phyloP scores from a whole-genome alignment of 2,329 filamentous ascomycete species.

The Dissoconium aciculare region DNA sequence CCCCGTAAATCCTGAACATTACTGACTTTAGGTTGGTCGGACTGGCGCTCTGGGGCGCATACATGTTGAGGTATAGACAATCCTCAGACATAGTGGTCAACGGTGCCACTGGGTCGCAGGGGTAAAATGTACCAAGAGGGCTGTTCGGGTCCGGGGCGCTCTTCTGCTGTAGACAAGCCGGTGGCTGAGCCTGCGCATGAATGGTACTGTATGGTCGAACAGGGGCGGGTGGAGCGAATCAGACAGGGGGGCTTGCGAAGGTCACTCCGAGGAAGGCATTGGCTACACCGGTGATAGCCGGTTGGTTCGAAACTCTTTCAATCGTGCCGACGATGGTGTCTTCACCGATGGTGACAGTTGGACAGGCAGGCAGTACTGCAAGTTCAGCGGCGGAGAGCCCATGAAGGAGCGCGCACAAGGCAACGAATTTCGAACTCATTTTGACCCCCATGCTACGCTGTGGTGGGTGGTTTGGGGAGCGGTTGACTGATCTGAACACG shows the following conservation, averaged over 20 bases:
- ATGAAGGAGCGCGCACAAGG: no score
- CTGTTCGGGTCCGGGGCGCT: background rate
- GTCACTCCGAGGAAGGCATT: slow-evolving; percentile 3
- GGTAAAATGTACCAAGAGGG: background rate
- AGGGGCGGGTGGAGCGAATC: background rate
- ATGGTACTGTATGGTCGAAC: background rate
- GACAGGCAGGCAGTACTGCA: no score
- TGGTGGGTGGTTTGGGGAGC: no score
- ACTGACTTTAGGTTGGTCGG: slow-evolving; percentile 16
- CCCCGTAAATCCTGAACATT: slow-evolving; percentile 30
- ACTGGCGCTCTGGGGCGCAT: no score
- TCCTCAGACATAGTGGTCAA: slow-evolving; percentile 2
- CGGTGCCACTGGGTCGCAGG: background rate
- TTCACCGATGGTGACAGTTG: no score
- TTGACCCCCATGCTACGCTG: no score
- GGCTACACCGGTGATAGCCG: slow-evolving; percentile 3
- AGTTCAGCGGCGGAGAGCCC: no score
- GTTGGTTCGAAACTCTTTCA: no score
- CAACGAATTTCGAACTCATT: no score
- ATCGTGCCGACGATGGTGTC: no score
- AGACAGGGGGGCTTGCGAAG: slow-evolving; percentile 2
- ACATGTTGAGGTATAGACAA: slow-evolving; percentile 4
- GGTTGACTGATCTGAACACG: no score
- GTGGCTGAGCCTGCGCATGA: background rate
- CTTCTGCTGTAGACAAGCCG: background rate